A percentile compares a stretch with the other conserved stretches of the same genome.
These are phyloP conservation scores for Trypanosoma platydactyli DNA, from an alignment of 208 protist species.

Conservation along the genomic window DNA sequence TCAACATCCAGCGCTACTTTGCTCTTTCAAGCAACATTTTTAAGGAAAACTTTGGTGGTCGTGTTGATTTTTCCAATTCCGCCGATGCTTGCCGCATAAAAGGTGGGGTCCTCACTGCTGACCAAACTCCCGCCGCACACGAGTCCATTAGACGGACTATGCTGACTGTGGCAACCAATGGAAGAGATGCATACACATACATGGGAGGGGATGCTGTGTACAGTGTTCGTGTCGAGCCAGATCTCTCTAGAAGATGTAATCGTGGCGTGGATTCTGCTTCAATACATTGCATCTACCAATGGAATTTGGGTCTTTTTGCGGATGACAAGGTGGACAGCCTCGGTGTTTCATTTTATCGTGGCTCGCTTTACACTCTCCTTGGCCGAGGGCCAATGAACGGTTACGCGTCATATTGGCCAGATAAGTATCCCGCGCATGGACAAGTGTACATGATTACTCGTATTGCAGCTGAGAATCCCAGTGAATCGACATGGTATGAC, in stretches of 20 bases:
- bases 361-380: not conserved
- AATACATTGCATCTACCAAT: not conserved
- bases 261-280: not conserved
- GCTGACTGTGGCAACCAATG: not conserved
- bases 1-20: not conserved
- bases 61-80: not conserved
- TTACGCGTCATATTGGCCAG: not conserved
- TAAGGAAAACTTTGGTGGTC: not conserved
- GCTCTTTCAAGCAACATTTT: not conserved
- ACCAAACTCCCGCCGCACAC: slow-evolving; percentile 6
- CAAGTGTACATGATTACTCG: not conserved
- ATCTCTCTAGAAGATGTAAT: not conserved
- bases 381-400: slow-evolving; percentile 5
- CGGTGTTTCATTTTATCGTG: slow-evolving; percentile 3
- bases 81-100: not conserved
- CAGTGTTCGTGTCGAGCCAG: not conserved
- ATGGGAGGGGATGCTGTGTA: slow-evolving; percentile 4
- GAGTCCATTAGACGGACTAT: not conserved
- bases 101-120: slow-evolving; percentile 2
- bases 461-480: too few relatives aligned
- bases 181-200: not conserved
- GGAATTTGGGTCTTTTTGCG: not conserved
- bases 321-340: not conserved
- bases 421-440: not conserved
- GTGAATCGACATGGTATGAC: not conserved